Evolutionary conservation across 768 basidiomycete species (phyloP).

Genomic region (Tylopilus vinaceipallidus): DNA sequence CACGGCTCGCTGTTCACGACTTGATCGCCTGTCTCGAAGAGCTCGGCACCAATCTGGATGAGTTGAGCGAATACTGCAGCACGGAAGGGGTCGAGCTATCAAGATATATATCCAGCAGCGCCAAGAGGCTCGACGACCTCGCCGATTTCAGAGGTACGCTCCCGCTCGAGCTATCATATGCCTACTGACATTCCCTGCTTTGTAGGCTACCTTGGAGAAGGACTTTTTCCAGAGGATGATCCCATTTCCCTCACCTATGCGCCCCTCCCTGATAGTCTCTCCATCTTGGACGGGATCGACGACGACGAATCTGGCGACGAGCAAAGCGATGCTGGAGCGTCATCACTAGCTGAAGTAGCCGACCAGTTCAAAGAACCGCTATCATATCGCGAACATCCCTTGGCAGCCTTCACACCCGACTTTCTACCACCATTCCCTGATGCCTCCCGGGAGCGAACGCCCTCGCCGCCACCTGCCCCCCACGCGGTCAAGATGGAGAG

Average conservation of each 20-base stretch:
- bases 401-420: slow-evolving; percentile 26
- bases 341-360: slow-evolving; percentile 15
- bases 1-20: slow-evolving; percentile 55
- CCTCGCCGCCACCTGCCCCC: slow-evolving; percentile 40
- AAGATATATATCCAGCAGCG: slow-evolving; percentile 63
- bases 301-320: slow-evolving; percentile 31
- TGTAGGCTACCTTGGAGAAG: slow-evolving; percentile 59
- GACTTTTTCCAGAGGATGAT: slow-evolving; percentile 56
- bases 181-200: slow-evolving; percentile 23
- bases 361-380: slow-evolving; percentile 18
- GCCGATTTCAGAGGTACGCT: slow-evolving; percentile 68
- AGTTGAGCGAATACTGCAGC: slow-evolving; percentile 63
- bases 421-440: slow-evolving; percentile 38
- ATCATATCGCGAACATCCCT: slow-evolving; percentile 35
- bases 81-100: slow-evolving; percentile 68
- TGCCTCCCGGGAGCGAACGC: slow-evolving; percentile 21
- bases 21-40: slow-evolving; percentile 68
- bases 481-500: slow-evolving; percentile 31
- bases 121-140: slow-evolving; percentile 68
- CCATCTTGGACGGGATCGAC: slow-evolving; percentile 18
- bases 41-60: slow-evolving; percentile 67
- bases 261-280: slow-evolving; percentile 27
- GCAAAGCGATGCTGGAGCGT: slow-evolving; percentile 11
- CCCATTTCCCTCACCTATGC: slow-evolving; percentile 51
- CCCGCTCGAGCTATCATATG: slow-evolving; percentile 4